These are phyloP conservation scores for Sclerotiophoma versabilis DNA, from an alignment of 2,329 filamentous ascomycete species.

Conservation along the genomic window DNA sequence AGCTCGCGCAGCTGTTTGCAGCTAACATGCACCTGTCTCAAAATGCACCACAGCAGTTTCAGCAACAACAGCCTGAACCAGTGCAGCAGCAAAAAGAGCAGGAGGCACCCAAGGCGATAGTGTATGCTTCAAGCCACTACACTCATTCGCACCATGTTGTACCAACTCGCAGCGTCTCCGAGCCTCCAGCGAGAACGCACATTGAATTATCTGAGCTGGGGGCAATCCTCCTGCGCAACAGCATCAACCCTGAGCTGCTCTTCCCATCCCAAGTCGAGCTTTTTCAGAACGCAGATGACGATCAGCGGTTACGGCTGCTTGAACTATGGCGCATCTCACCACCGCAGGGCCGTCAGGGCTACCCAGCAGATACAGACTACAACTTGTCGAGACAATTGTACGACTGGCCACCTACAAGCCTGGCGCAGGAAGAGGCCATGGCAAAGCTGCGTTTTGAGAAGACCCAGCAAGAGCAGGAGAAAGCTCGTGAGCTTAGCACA, in stretches of 20 bases:
- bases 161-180: slow-evolving; percentile 38
- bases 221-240: slow-evolving; percentile 68
- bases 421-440: slow-evolving; percentile 63
- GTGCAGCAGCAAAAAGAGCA: slow-evolving; percentile 23
- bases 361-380: slow-evolving; percentile 53
- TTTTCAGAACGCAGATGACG: slow-evolving; percentile 75
- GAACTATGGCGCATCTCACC: slow-evolving; percentile 87
- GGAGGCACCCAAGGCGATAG: slow-evolving; percentile 57
- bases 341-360: slow-evolving; percentile 55
- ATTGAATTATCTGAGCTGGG: slow-evolving; percentile 56
- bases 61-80: slow-evolving; percentile 56
- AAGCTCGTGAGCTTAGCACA: slow-evolving; percentile 30
- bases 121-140: slow-evolving; percentile 85
- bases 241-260: slow-evolving; percentile 73
- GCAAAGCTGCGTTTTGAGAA: slow-evolving; percentile 68
- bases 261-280: slow-evolving; percentile 78
- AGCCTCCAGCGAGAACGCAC: slow-evolving; percentile 42
- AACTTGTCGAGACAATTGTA: slow-evolving; percentile 50
- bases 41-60: slow-evolving; percentile 36
- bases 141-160: slow-evolving; percentile 76
- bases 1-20: slow-evolving; percentile 80
- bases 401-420: slow-evolving; percentile 63
- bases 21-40: slow-evolving; percentile 71
- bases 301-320: slow-evolving; percentile 76
- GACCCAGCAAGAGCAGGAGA: slow-evolving; percentile 34